Evolutionary conservation across 2,329 filamentous ascomycete genomes (phyloP).

Genomic region (Zasmidium angulare): DNA sequence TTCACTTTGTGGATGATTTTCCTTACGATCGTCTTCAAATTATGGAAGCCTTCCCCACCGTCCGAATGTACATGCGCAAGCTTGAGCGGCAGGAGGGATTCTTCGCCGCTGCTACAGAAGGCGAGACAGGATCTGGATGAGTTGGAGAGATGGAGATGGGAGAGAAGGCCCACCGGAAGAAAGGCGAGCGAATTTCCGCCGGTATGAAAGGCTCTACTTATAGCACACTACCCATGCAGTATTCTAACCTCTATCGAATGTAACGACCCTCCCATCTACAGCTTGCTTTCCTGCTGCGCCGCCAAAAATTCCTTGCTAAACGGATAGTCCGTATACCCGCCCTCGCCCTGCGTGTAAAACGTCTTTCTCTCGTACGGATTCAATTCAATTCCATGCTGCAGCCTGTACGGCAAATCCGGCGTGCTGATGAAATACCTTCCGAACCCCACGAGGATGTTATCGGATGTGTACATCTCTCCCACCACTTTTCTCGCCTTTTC

Average conservation of each 20-base stretch:
- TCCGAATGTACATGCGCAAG: neutral
- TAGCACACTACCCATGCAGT: neutral
- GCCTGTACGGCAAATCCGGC: slow-evolving; percentile 49
- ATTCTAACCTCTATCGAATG: too few relatives aligned
- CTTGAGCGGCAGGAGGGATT: neutral
- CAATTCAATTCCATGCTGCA: slow-evolving; percentile 45
- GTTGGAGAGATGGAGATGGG: neutral
- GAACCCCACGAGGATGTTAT: slow-evolving; percentile 49
- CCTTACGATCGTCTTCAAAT: neutral
- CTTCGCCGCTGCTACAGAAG: neutral
- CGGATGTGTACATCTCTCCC: slow-evolving; percentile 43
- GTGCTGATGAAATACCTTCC: slow-evolving; percentile 52
- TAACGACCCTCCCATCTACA: slow-evolving; percentile 2
- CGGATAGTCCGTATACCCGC: slow-evolving; percentile 46
- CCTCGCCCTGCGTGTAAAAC: slow-evolving; percentile 45
- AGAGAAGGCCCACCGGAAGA: neutral
- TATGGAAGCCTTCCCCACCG: neutral
- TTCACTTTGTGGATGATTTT: neutral
- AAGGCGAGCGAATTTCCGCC: neutral
- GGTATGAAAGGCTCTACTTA: neutral
- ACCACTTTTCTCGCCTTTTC: slow-evolving; percentile 38
- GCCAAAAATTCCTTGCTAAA: slow-evolving; percentile 37
- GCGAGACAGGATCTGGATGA: neutral
- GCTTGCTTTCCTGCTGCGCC: slow-evolving; percentile 7
- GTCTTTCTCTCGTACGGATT: slow-evolving; percentile 46